phyloP scores from a whole-genome alignment of 2,329 filamentous ascomycete species.

The Exophiala mesophila region DNA sequence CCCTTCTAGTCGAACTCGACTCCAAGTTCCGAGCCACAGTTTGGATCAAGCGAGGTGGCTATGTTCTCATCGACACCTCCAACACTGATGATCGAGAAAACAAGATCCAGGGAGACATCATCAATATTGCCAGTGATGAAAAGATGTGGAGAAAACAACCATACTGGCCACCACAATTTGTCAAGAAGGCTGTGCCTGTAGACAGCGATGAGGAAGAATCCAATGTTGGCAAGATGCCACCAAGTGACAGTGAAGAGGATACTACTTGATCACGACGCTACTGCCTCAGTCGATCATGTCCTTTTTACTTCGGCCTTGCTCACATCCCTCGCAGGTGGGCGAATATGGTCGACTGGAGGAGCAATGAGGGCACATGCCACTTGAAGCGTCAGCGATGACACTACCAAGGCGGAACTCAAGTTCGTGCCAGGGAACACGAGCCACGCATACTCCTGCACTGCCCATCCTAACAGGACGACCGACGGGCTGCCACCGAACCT shows the following conservation, averaged over 20 bases:
- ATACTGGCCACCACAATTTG: constrained; percentile 86
- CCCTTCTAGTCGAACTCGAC: constrained; percentile 73
- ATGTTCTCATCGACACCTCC: constrained; percentile 70
- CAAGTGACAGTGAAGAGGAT: constrained; percentile 67
- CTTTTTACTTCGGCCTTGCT: constrained; percentile 12
- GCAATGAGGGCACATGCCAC: constrained; percentile 38
- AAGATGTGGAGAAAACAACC: constrained; percentile 82
- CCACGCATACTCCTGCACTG: constrained; percentile 85
- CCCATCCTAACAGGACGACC: constrained; percentile 65
- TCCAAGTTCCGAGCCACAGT: constrained; percentile 84
- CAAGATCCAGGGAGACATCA: constrained; percentile 80
- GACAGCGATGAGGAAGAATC: constrained; percentile 71
- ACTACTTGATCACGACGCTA: background rate
- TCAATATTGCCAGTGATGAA: constrained; percentile 89
- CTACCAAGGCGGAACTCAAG: constrained; percentile 61
- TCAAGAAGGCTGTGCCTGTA: constrained; percentile 55
- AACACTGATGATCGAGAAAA: constrained; percentile 63
- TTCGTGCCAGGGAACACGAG: constrained; percentile 83
- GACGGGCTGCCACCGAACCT: constrained; percentile 64
- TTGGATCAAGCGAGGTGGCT: constrained; percentile 87
- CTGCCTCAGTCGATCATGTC: background rate
- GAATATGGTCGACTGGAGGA: constrained; percentile 20
- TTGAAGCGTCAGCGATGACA: constrained; percentile 64
- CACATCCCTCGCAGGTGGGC: constrained; percentile 7
- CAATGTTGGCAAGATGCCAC: constrained; percentile 77